Evolutionary conservation across 495 filamentous ascomycete species (phyloP), one percentile per base, ranked within the genome.

Genomic region (Trypethelium eluteriae): DNA sequence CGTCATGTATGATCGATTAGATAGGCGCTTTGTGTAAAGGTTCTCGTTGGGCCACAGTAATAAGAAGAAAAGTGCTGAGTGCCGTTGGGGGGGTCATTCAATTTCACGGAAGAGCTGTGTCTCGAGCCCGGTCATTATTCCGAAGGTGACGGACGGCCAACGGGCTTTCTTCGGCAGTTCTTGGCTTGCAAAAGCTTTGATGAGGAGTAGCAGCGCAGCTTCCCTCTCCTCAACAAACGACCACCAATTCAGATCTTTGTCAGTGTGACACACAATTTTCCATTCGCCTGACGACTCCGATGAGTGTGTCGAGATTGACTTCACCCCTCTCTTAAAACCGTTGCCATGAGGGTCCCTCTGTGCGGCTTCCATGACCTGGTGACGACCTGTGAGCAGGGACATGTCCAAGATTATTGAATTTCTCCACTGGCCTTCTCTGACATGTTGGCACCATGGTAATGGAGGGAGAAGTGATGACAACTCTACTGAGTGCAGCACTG

Each of bases 341-440:
- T 97, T 86, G 86, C 91, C 89, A 91, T 89, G 93, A 98, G 93
- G 89, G 90, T 87, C 75, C 74, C 76, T 74, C 70, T 63, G 76
- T 75, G 82, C 77, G 73, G 91, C 88, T 87, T 82, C 91, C 93
- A 98, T 93, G 93, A 98, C 86, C 82, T 86, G 91, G 77, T 92
- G 93, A 96, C 92, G 93, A 98, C 93, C 93, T 96, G 84, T 88
- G 82, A 88, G 86, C 80, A 84, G 89, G 84, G 79, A 92, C 89
- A 92, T 80, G 18, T 71, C 34, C 18, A 61, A 25, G 25, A 25
- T 25, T 25, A 38, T 67, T 44, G 62, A 12, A 50, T 44, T 39
- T 47, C 63, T 18, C 11, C 18, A 25, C n/a, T 38, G n/a, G 4
- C 5, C n/a, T 39, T 4, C 10, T 4, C 39, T 64, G 36, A 39